A percentile compares a stretch with the other conserved stretches of the same genome.
Conservation (phyloP, 2,329 filamentous ascomycete species). For the Colletotrichum sp. region DNA sequence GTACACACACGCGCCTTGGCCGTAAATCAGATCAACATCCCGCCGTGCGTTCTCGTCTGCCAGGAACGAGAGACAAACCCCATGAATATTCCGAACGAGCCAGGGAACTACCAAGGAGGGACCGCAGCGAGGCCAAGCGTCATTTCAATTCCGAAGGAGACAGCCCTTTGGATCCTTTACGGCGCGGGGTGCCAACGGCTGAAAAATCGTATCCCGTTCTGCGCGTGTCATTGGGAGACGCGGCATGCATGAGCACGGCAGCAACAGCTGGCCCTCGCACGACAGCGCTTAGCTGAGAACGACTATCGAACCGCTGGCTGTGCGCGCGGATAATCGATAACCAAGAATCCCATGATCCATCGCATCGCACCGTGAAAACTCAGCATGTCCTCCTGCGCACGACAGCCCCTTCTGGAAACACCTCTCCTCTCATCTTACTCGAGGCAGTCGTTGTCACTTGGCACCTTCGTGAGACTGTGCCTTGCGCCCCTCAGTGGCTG, state of each 20-base stretch:
- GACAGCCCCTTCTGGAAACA: background rate
- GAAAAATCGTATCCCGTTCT: background rate
- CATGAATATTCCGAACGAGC: background rate
- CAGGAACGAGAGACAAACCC: background rate
- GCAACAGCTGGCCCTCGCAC: background rate
- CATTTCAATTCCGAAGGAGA: background rate
- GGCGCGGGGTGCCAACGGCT: background rate
- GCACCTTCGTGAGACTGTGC: background rate
- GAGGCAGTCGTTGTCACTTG: conserved; percentile 5
- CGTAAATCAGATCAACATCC: background rate
- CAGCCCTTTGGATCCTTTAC: background rate
- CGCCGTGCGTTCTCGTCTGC: background rate
- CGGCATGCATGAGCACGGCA: background rate
- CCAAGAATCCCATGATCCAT: background rate
- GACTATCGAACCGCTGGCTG: background rate
- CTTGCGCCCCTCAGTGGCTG: background rate
- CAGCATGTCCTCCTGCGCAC: background rate
- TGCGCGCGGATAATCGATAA: background rate
- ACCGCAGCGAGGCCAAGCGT: background rate
- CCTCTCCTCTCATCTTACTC: conserved; percentile 3
- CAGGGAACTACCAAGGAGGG: background rate
- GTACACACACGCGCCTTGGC: background rate
- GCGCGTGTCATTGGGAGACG: background rate
- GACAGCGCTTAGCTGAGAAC: background rate
- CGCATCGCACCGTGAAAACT: background rate